These are phyloP conservation scores for Hygrophila difformis DNA, from an alignment of 257 asterid genomes.

Conservation along the genomic window DNA sequence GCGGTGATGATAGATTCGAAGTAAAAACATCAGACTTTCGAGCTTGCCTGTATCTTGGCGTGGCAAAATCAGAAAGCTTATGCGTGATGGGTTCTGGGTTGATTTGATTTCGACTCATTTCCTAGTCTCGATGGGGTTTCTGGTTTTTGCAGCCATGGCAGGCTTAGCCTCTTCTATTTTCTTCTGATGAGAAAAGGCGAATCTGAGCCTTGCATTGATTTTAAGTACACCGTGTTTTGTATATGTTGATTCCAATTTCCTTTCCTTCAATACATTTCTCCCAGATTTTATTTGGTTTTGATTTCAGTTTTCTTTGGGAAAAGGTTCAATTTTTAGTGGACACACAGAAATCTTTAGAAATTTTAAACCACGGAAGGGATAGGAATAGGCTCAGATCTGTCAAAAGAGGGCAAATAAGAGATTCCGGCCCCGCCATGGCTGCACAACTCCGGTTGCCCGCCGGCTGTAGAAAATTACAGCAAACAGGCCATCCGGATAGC, in stretches of 20 bases:
- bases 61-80: slow-evolving; percentile 5
- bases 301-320: too few species aligned
- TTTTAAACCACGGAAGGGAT: background rate
- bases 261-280: background rate
- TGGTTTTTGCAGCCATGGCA: slow-evolving; percentile 12
- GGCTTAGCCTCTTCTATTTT: background rate
- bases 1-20: slow-evolving; percentile 4
- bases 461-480: too few species aligned
- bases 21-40: slow-evolving; percentile 3
- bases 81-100: too few species aligned
- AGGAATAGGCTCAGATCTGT: background rate
- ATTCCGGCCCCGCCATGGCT: background rate
- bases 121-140: too few species aligned
- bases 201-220: slow-evolving; percentile 15
- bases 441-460: background rate
- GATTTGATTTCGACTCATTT: too few species aligned
- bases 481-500: too few species aligned
- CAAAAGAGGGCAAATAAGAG: background rate
- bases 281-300: background rate
- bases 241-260: background rate
- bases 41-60: slow-evolving; percentile 11
- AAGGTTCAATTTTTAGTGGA: too few species aligned
- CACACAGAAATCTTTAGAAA: too few species aligned
- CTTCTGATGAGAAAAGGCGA: slow-evolving; percentile 8
- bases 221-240: background rate